Base-by-base conservation (phyloP, 164 flowering plant genomes). In the Vitis amurensis region DNA sequence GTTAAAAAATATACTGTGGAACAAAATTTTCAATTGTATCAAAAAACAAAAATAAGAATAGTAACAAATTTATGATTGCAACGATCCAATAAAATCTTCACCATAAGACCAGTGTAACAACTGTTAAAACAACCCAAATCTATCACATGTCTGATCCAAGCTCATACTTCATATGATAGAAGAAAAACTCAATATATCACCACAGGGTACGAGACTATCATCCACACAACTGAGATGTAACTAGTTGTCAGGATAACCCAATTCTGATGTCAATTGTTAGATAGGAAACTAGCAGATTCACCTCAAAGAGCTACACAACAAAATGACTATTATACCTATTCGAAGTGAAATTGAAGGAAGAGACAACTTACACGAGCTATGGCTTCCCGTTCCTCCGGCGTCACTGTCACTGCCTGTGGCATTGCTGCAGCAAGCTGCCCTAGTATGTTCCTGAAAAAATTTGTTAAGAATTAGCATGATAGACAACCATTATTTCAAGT, bases 341-440 rank as follows among this genome's bases (percentile, higher is more conserved):
- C 44, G 0, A 37, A 37, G 7, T 15, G 12, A 52, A 55, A 51
- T 23, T 5, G 14, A 11, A 8, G 9, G 11, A 29, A 7, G 4
- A n/a, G 49, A 55, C 17, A 76, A 77, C 94, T 83, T 81, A 89
- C 97, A 29, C 97, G 93, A 77, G 85, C 92, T 52, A 94, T 91
- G 57, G 97, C 98, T 77, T 88, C 98, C 61, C 88, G 88, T 76
- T 94, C 98, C 73, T 89, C 96, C 4, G 94, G 94, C 10, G 97
- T 94, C 61, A 94, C 97, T 3, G 85, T 71, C 11, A 92, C 74
- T 12, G 95, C 66, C 69, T 93, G 98, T 57, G 98, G 98, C 92
- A 85, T 83, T 44, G 83, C 82, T 15, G 82, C 71, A 13, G 87
- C 87, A 37, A 88, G 74, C 70, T 90, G 86, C 10, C 85, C 92